Base-by-base conservation (phyloP, 2,329 filamentous ascomycete species). In the Clonostachys rosea region DNA sequence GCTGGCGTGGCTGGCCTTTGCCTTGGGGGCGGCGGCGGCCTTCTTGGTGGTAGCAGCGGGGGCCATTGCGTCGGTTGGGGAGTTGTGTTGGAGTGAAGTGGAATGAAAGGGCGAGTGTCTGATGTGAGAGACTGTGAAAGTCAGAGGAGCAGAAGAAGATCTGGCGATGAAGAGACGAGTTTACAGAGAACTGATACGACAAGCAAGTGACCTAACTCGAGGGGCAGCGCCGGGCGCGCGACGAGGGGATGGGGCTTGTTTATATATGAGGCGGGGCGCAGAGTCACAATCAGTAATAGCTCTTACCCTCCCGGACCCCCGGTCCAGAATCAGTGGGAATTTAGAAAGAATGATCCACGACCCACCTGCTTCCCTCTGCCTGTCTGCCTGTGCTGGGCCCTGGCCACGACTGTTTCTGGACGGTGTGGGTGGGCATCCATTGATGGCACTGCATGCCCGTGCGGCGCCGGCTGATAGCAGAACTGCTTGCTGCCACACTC, bases 241-340 rank as follows among this genome's bases (percentile, higher is more conserved):
- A 47, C 49, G 47, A 67, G 69, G 70, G 70, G 64, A 63, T 49
- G 63, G 71, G 70, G 66, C 64, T 67, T 76, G 73, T 79, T 82
- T 81, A 81, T 82, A 82, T 81, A 73, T 71, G 68, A 69, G 74
- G 75, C 75, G 71, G 71, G 69, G 50, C 68, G 68, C 65, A 70
- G 68, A 66, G 70, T 64, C 72, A 70, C 75, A 79, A 79, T 79
- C 75, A 79, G 74, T 78, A 75, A 46, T 20, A 40, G 44, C 36
- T 39, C 36, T 39, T 39, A n/a, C 36, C 36, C 36, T 39, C 36
- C 17, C n/a, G 14, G 36, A 39, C 14, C 36, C 36, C 36, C 36
- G 36, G 36, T 39, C 36, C 36, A 39, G 36, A 39, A 39, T 18
- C 36, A n/a, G 36, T n/a, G 17, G 17, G 14, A n/a, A 39, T 18